phyloP scores from a whole-genome alignment of 2,329 filamentous ascomycete species.

The Lasiodiplodia theobromae region DNA sequence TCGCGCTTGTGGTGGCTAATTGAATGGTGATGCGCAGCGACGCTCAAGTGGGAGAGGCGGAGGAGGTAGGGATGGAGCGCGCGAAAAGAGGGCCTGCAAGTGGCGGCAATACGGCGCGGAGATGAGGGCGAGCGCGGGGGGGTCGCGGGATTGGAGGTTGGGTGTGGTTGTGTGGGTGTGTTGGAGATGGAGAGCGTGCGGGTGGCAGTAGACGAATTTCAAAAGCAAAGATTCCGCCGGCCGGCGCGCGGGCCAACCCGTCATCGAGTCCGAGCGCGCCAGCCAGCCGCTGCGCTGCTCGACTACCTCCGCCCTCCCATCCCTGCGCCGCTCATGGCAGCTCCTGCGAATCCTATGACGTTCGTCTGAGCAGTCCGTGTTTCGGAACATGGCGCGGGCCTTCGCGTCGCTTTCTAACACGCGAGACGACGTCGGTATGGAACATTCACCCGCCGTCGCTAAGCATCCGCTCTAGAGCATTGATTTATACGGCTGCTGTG shows the following conservation, averaged over 20 bases:
- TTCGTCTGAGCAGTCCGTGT: background rate
- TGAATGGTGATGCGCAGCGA: constrained; percentile 18
- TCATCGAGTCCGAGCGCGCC: constrained; percentile 12
- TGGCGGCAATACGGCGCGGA: constrained; percentile 11
- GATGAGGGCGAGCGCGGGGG: constrained; percentile 14
- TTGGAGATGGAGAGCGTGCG: constrained; percentile 16
- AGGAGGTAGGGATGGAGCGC: constrained; percentile 4
- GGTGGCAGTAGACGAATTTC: constrained; percentile 28
- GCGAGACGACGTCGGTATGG: constrained; percentile 6
- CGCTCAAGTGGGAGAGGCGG: background rate
- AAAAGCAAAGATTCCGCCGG: constrained; percentile 26
- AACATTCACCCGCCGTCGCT: background rate
- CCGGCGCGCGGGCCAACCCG: constrained; percentile 23
- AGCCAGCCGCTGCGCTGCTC: constrained; percentile 19
- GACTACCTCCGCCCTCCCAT: constrained; percentile 14
- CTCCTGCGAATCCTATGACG: constrained; percentile 24
- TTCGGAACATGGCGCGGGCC: constrained; percentile 1
- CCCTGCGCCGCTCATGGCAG: constrained; percentile 17
- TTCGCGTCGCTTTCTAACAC: background rate
- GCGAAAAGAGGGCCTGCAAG: constrained; percentile 4
- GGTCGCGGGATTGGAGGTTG: constrained; percentile 14
- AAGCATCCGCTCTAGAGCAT: background rate
- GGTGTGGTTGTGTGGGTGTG: constrained; percentile 27
- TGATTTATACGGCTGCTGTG: background rate
- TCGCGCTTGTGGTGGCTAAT: constrained; percentile 24